Evolutionary conservation across 1,139 yeast species (phyloP).

Genomic region (Chernovozyma sophiae-reginae): DNA sequence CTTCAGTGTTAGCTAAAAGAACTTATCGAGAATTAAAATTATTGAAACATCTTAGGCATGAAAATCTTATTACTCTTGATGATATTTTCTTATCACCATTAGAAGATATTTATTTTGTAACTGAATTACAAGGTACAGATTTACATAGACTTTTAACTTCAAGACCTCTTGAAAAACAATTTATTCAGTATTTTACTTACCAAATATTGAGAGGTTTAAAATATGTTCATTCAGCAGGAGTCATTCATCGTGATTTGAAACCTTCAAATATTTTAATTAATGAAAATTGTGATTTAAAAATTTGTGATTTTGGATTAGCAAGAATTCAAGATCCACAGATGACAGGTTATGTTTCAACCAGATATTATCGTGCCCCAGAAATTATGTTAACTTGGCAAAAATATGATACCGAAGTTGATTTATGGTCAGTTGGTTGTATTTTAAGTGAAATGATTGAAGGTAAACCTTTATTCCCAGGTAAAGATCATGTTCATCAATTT

Average conservation of each 20-base stretch:
- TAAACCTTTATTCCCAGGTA: constrained; percentile 97
- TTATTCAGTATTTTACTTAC: constrained; percentile 91
- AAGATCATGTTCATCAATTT: constrained; percentile 97
- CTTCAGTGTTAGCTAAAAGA: constrained; percentile 91
- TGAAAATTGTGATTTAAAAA: constrained; percentile 93
- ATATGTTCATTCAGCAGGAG: constrained; percentile 96
- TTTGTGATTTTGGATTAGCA: constrained; percentile 96
- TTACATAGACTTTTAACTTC: constrained; percentile 85
- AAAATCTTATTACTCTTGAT: constrained; percentile 85
- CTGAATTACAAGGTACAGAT: constrained; percentile 96
- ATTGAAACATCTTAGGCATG: constrained; percentile 90
- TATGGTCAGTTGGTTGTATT: constrained; percentile 99
- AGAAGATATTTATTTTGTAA: constrained; percentile 95
- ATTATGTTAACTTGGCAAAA: constrained; percentile 99
- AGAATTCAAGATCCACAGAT: constrained; percentile 97
- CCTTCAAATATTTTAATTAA: constrained; percentile 91
- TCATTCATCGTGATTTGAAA: constrained; percentile 90
- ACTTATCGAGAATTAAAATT: constrained; percentile 93
- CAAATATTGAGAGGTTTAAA: constrained; percentile 91
- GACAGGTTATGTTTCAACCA: constrained; percentile 97
- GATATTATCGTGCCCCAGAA: constrained; percentile 98
- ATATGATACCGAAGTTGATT: constrained; percentile 97
- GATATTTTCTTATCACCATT: constrained; percentile 93
- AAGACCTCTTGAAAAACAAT: constrained; percentile 92
- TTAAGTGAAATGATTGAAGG: constrained; percentile 99